phyloP scores from a whole-genome alignment of 2,329 filamentous ascomycete species.

The Tolypocladium cylindrosporum region DNA sequence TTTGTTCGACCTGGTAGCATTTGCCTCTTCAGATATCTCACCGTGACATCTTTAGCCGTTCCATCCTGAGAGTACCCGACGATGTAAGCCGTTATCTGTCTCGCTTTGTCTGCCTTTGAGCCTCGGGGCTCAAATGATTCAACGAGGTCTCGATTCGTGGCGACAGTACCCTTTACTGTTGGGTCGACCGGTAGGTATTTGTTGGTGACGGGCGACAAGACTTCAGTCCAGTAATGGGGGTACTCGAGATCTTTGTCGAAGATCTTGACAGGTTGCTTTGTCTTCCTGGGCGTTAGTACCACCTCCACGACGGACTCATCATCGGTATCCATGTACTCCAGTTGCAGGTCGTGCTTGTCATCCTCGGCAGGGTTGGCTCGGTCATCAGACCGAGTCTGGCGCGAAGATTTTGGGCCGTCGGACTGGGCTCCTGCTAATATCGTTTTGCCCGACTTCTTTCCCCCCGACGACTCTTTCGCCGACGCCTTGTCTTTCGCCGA shows the following conservation, averaged over 20 bases:
- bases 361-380: slow-evolving; percentile 19
- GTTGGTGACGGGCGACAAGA: slow-evolving; percentile 70
- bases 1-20: slow-evolving; percentile 85
- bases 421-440: slow-evolving; percentile 7
- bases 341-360: slow-evolving; percentile 36
- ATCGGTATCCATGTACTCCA: slow-evolving; percentile 38
- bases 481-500: slow-evolving; percentile 4
- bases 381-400: slow-evolving; percentile 5
- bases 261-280: slow-evolving; percentile 28
- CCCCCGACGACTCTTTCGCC: slow-evolving; percentile 6
- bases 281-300: slow-evolving; percentile 28
- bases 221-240: slow-evolving; percentile 90
- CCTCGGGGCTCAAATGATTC: slow-evolving; percentile 76
- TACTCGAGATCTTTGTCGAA: slow-evolving; percentile 72
- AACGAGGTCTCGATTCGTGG: slow-evolving; percentile 61
- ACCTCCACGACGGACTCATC: slow-evolving; percentile 52
- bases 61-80: slow-evolving; percentile 75
- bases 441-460: not conserved
- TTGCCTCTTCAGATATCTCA: slow-evolving; percentile 76
- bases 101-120: slow-evolving; percentile 70
- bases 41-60: slow-evolving; percentile 89
- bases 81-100: slow-evolving; percentile 84
- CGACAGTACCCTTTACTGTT: slow-evolving; percentile 57
- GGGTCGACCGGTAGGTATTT: slow-evolving; percentile 73
- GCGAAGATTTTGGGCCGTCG: slow-evolving; percentile 6